phyloP scores from a whole-genome alignment of 257 asterid genomes.

The Hygrophila difformis region DNA sequence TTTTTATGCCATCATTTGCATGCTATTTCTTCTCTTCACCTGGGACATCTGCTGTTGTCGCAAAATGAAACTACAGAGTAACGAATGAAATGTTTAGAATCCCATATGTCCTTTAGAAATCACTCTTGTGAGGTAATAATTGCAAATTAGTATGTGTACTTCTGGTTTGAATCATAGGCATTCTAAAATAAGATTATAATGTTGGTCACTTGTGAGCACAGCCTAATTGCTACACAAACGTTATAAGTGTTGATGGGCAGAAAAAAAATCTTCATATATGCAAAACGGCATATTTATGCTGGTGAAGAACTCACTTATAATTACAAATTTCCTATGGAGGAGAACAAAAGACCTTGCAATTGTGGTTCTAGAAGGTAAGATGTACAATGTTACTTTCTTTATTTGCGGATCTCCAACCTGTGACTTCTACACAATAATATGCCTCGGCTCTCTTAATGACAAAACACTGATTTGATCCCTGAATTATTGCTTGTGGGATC shows the following conservation, averaged over 20 bases:
- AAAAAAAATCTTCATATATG: conserved; percentile 92
- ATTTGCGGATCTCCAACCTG: neutral
- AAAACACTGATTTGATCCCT: no score
- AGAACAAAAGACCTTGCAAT: conserved; percentile 92
- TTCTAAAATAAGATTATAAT: conserved; percentile 16
- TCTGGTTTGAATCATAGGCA: conserved; percentile 5
- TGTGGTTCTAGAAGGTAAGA: conserved; percentile 86
- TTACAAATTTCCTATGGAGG: conserved; percentile 97
- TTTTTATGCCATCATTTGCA: no score
- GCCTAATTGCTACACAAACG: conserved; percentile 99
- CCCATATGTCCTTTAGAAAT: no score
- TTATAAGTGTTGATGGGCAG: conserved; percentile 93
- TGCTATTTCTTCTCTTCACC: no score
- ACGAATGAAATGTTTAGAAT: no score
- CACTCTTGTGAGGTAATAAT: conserved; percentile 95
- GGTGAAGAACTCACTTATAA: conserved; percentile 95
- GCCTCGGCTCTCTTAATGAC: no score
- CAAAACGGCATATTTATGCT: conserved; percentile 85
- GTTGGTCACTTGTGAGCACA: conserved; percentile 29
- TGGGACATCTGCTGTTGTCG: no score
- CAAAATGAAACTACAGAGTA: no score
- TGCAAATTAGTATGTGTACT: conserved; percentile 14
- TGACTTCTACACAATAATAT: neutral
- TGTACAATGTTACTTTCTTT: conserved; percentile 5
- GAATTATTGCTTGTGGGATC: neutral